Percentiles rank a stretch among this genome's conserved stretches.
These are phyloP conservation scores for Pseudopyrenochaeta lycopersici DNA, from an alignment of 2,329 filamentous ascomycete genomes.

Conservation along the genomic window DNA sequence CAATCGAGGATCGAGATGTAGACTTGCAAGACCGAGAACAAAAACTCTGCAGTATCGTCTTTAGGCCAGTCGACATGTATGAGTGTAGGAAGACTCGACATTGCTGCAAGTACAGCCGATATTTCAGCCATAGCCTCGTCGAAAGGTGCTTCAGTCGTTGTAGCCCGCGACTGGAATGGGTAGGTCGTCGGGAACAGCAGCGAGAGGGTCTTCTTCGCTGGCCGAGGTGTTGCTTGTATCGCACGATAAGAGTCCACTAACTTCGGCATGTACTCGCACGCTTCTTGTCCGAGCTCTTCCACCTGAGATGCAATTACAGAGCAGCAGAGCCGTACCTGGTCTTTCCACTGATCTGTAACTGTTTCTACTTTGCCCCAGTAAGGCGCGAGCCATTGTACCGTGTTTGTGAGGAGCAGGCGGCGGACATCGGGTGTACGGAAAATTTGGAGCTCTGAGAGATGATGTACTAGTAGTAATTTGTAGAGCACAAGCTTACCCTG, in stretches of 20 bases:
- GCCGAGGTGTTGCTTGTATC: slow-evolving; percentile 72
- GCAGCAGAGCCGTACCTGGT: slow-evolving; percentile 92
- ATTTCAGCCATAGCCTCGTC: slow-evolving; percentile 91
- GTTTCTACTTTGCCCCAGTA: slow-evolving; percentile 85
- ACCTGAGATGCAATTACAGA: slow-evolving; percentile 90
- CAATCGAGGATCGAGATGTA: slow-evolving; percentile 89
- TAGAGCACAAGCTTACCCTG: slow-evolving; percentile 92
- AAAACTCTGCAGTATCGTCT: slow-evolving; percentile 75
- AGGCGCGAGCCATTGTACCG: slow-evolving; percentile 87
- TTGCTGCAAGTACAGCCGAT: slow-evolving; percentile 83
- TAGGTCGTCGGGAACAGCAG: slow-evolving; percentile 90
- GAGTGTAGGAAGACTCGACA: slow-evolving; percentile 76
- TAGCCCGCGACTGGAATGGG: slow-evolving; percentile 80
- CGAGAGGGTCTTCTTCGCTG: slow-evolving; percentile 71
- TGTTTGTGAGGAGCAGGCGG: slow-evolving; percentile 78
- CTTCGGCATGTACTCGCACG: slow-evolving; percentile 89
- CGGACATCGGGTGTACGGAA: slow-evolving; percentile 83
- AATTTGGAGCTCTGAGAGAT: slow-evolving; percentile 83
- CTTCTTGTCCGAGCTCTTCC: slow-evolving; percentile 78
- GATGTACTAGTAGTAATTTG: slow-evolving; percentile 90
- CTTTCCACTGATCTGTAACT: slow-evolving; percentile 85
- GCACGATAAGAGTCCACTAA: slow-evolving; percentile 88
- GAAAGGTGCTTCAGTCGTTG: slow-evolving; percentile 69
- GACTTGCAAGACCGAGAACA: slow-evolving; percentile 82
- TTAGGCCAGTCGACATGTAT: slow-evolving; percentile 79